Conservation (phyloP, 83 land plant species). For the Diphasiastrum complanatum region DNA sequence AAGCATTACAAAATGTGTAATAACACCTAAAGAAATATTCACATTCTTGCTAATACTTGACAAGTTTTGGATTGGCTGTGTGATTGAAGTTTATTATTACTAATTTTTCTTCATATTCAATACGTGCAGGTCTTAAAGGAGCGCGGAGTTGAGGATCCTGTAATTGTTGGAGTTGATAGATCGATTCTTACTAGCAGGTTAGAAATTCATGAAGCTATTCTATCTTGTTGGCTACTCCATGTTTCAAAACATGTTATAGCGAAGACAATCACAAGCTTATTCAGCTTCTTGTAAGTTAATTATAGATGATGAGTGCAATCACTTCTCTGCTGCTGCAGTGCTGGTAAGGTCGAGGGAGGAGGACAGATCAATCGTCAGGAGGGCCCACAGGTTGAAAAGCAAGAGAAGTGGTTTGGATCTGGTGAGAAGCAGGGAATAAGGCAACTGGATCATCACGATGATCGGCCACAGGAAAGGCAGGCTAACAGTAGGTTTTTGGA, state of each 20-base stretch:
- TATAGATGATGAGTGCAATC: not conserved
- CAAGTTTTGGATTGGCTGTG: not conserved
- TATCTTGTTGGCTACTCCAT: not conserved
- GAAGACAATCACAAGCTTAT: too few species aligned
- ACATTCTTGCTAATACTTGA: not conserved
- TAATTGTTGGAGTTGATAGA: not conserved
- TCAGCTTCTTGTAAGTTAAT: too few species aligned
- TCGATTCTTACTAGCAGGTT: not conserved
- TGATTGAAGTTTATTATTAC: not conserved
- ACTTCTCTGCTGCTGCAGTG: not conserved
- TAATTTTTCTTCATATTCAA: not conserved
- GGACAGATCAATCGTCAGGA: conserved; percentile 15
- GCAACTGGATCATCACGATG: conserved; percentile 9
- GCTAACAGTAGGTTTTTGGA: not conserved
- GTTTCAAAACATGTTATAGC: not conserved
- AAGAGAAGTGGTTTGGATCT: too few species aligned
- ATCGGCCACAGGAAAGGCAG: conserved; percentile 17
- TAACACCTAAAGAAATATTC: not conserved
- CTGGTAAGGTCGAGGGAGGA: not conserved
- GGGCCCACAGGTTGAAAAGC: not conserved
- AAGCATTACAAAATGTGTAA: too few species aligned
- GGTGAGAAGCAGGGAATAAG: conserved; percentile 25
- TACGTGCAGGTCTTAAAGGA: conserved; percentile 68
- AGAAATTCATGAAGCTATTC: not conserved
- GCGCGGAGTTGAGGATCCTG: conserved; percentile 56